Evolutionary conservation across 306 rosid genomes (phyloP), one percentile per base, ranked within the genome.

Genomic region (Quercus aquifolioides): DNA sequence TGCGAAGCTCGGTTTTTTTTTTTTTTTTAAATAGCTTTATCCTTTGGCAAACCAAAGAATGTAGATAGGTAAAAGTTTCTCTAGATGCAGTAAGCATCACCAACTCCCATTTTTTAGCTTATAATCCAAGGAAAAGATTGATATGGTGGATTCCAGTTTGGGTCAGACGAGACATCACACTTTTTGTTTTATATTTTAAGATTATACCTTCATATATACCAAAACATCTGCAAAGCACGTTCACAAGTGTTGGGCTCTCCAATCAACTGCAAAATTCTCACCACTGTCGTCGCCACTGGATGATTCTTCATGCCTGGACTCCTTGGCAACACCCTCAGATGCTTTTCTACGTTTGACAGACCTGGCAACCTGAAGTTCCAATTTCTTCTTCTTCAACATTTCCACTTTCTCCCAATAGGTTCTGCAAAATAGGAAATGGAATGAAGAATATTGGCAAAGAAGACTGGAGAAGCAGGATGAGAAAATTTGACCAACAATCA

Each of bases 201-300:
- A 62, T 46, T 28, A 0, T 4, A 70, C 49, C 7, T 1, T 4
- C 13, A 8, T 7, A n/a, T 26, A 65, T 33, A 68, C 13, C 20
- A 19, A 20, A 28, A 30, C 11, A 41, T 38, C 33, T 74, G 51
- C 80, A 64, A 59, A 54, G 62, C 4, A 28, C 56, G 76, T 75
- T 84, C 89, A 90, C 86, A 87, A 76, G 84, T 92, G 97, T 78
- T 94, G 98, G 82, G 98, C 98, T 84, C 97, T 88, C 98, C 98
- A 94, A 77, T 94, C 97, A 77, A 94, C 92, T 9, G 96, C 91
- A 78, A 90, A 92, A 87, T 90, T 83, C 59, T 78, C 95, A 67
- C 76, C 92, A 73, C 89, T 79, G 49, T 92, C 97, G 63, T 84
- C 92, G 82, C 90, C 98, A 52, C 93, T 90, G 33, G 86, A 89